Evolutionary conservation across 2,329 filamentous ascomycete species (phyloP), one percentile per base, ranked within the genome.

Genomic region (Penicillium concentricum): DNA sequence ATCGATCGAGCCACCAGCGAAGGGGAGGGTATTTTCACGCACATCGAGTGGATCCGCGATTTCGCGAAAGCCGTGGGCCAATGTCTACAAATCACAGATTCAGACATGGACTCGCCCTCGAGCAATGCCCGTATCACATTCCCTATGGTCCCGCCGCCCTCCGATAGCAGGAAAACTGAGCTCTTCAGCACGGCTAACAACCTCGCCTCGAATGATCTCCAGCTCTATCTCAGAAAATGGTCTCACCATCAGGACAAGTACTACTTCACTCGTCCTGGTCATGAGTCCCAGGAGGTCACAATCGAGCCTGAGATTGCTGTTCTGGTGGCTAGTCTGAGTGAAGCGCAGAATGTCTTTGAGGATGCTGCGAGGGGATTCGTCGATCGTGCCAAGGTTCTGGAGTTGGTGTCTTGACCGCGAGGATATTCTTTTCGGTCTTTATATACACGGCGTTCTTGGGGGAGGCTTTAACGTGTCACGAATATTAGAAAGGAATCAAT

Each of bases 221-320:
- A 74, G 35, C 67, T 76, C 1, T 76, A 76, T 39, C 62, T 84
- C 18, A 68, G 70, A 1, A 79, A 77, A 34, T 85, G 82, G 82
- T 75, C 76, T 22, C 61, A 66, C 8, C 72, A 75, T 49, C 71
- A 75, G 30, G 74, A 71, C 2, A 74, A 68, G 49, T 79, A 83
- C 59, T 82, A 76, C 63, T 76, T 84, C 32, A 72, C 66, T 34
- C 68, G 71, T 2, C 74, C 75, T 16, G 78, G 77, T 2, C 74
- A 75, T 39, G 72, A 71, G 12, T 75, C 73, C 16, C 78, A 76
- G 58, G 78, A 81, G 58, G 71, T 84, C 1, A 38, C 64, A 1
- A 67, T 81, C 18, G 74, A 76, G 48, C 58, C 71, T 8, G 59
- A 62, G 5, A 43, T 67, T 44, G 57, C 58, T 15, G 54, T 56